A percentile compares a stretch with the other conserved stretches of the same genome.
Conservation (phyloP, 768 basidiomycete genomes). For the Coprinellus micaceus region DNA sequence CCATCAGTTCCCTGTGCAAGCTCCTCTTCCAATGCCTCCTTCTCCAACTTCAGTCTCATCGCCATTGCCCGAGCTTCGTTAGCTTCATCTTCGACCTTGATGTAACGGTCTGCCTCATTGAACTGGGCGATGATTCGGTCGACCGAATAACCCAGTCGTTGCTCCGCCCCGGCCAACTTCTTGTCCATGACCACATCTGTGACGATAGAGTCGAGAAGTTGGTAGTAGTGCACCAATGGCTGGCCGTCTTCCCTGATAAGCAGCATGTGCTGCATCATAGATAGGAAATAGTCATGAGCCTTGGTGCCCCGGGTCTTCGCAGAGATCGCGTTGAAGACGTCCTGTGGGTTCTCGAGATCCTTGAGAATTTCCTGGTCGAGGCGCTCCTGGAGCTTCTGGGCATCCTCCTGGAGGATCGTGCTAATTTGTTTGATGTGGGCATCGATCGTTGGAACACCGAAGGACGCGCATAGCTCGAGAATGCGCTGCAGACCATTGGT, state of each 20-base stretch:
- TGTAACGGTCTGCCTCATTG: constrained; percentile 83
- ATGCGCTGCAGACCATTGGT: constrained; percentile 76
- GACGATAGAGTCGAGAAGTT: constrained; percentile 85
- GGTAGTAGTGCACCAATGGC: constrained; percentile 82
- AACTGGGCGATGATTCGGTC: constrained; percentile 85
- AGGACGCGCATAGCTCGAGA: constrained; percentile 61
- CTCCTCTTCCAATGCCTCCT: constrained; percentile 79
- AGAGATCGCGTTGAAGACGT: constrained; percentile 81
- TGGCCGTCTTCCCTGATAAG: constrained; percentile 88
- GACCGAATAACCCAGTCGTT: constrained; percentile 85
- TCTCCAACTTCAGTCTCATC: constrained; percentile 70
- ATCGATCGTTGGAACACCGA: constrained; percentile 63
- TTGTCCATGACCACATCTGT: constrained; percentile 91
- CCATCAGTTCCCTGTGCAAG: constrained; percentile 79
- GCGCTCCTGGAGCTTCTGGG: constrained; percentile 64
- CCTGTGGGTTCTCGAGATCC: constrained; percentile 76
- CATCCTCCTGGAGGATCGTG: constrained; percentile 67
- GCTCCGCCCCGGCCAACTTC: constrained; percentile 79
- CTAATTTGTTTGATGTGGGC: constrained; percentile 62
- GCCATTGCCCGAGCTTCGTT: constrained; percentile 61
- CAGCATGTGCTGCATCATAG: constrained; percentile 91
- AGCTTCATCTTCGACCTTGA: constrained; percentile 75
- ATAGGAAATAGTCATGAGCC: constrained; percentile 81
- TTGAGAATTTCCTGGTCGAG: constrained; percentile 73
- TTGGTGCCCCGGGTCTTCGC: constrained; percentile 73